Evolutionary conservation across 352 stramenopile species (phyloP).

Genomic region (Aphanomyces stellatus): DNA sequence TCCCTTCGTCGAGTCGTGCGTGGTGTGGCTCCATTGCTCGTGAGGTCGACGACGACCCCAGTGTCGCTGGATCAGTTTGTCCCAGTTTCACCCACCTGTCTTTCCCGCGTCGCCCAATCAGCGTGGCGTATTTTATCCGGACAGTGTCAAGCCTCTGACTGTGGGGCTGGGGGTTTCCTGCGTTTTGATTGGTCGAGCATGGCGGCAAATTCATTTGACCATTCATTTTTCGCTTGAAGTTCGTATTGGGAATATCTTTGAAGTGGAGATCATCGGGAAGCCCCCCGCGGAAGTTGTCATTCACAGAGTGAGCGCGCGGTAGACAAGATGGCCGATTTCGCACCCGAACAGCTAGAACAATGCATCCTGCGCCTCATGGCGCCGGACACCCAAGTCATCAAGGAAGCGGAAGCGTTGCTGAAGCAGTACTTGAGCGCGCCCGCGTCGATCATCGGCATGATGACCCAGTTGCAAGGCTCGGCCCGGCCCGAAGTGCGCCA

Average conservation of each 20-base stretch:
- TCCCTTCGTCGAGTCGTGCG: too few species aligned
- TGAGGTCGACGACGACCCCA: too few species aligned
- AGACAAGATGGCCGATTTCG: slow-evolving; percentile 41
- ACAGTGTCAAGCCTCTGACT: too few species aligned
- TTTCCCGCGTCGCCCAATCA: too few species aligned
- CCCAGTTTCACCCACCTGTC: too few species aligned
- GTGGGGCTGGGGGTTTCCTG: background rate
- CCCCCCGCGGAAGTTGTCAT: too few species aligned
- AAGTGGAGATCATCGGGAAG: background rate
- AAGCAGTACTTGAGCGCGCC: slow-evolving; percentile 92
- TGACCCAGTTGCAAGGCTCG: slow-evolving; percentile 84
- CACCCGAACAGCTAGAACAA: slow-evolving; percentile 74
- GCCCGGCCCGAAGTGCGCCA: slow-evolving; percentile 79
- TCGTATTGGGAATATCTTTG: background rate
- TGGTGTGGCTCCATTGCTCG: too few species aligned
- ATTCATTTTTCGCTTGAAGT: slow-evolving; percentile 21
- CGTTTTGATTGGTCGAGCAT: background rate
- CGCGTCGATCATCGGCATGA: slow-evolving; percentile 71
- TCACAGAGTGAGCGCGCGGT: background rate
- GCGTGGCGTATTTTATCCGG: too few species aligned
- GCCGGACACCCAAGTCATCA: slow-evolving; percentile 93
- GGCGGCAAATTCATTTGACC: slow-evolving; percentile 9
- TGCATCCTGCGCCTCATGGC: slow-evolving; percentile 88
- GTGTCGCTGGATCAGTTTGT: too few species aligned
- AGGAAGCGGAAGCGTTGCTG: slow-evolving; percentile 87